A percentile compares a stretch with the other conserved stretches of the same genome.
Evolutionary conservation across 2,329 filamentous ascomycete species (phyloP).

Genomic region (Chrysoporthe puriensis): DNA sequence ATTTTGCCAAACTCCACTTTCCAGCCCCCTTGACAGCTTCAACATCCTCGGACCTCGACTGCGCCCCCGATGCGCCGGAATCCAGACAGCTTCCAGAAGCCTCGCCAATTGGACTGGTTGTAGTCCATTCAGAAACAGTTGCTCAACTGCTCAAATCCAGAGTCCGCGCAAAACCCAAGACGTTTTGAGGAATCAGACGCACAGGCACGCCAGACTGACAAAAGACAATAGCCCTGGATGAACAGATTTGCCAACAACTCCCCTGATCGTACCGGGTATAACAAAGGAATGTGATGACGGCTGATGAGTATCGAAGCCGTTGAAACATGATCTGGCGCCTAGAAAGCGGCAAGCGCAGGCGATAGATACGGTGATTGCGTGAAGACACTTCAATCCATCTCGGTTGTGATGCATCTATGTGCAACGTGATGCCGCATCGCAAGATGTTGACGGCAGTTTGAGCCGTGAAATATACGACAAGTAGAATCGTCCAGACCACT

Average conservation of each 20-base stretch:
- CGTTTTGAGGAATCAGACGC: conserved; percentile 12
- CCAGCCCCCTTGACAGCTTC: conserved; percentile 22
- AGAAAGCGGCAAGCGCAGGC: conserved; percentile 7
- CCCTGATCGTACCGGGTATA: conserved; percentile 22
- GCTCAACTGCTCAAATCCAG: conserved; percentile 23
- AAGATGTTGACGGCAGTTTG: not conserved
- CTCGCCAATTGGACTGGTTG: conserved; percentile 17
- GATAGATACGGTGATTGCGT: conserved; percentile 15
- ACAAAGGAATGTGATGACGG: conserved; percentile 26
- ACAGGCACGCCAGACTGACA: conserved; percentile 25
- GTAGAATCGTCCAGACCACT: not conserved
- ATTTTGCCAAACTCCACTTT: conserved; percentile 29
- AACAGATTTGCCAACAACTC: conserved; percentile 27
- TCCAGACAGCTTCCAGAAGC: conserved; percentile 17
- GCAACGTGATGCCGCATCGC: not conserved
- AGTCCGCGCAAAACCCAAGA: conserved; percentile 19
- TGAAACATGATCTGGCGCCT: conserved; percentile 2
- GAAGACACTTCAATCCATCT: conserved; percentile 10
- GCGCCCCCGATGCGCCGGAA: conserved; percentile 20
- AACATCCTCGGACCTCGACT: conserved; percentile 24
- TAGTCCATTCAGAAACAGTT: conserved; percentile 10
- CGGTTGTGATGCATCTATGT: not conserved
- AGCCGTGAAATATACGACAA: not conserved
- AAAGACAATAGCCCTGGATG: conserved; percentile 15
- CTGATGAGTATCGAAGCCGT: conserved; percentile 22